phyloP scores from a whole-genome alignment of 1,284 basidiomycete genomes.

The Pseudozyma pruni region DNA sequence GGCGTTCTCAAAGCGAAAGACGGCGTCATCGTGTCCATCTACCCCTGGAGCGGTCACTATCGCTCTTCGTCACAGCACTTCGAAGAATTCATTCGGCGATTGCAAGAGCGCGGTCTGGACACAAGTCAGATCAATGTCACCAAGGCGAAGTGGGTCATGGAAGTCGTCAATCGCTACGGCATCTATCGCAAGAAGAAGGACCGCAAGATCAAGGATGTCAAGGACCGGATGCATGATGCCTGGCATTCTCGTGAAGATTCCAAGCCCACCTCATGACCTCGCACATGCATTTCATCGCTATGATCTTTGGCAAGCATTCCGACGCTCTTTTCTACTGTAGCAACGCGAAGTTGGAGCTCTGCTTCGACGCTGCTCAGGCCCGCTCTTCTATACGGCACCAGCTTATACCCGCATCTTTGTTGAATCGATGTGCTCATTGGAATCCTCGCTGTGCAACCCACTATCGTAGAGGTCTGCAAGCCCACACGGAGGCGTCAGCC shows the following conservation, averaged over 20 bases:
- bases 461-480: neutral
- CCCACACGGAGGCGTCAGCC: neutral
- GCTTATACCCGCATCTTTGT: too few species aligned
- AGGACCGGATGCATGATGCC: constrained; percentile 22
- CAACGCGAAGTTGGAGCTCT: too few species aligned
- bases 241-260: constrained; percentile 15
- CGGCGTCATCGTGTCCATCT: constrained; percentile 51
- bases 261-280: constrained; percentile 20
- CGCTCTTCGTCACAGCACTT: constrained; percentile 49
- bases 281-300: neutral
- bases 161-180: constrained; percentile 50
- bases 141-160: constrained; percentile 51
- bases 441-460: too few species aligned
- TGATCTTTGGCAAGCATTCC: neutral
- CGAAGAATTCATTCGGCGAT: constrained; percentile 39
- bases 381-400: too few species aligned
- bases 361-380: too few species aligned
- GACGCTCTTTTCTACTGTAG: too few species aligned
- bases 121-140: constrained; percentile 50
- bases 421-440: too few species aligned
- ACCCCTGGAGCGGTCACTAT: constrained; percentile 54
- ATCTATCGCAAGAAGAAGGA: constrained; percentile 51
- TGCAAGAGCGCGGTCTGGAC: constrained; percentile 44
- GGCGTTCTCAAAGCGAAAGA: constrained; percentile 52
- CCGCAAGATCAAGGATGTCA: constrained; percentile 35